Conservation (phyloP, 306 rosid species). For the apple (Malus domestica) region ASM211411v1 NC_041800.1:28349233-28349732, state of each 20-base stretch:
- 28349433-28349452: constrained; percentile 27
- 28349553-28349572: constrained; percentile 78
- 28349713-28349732: constrained; percentile 23
- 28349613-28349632: constrained; percentile 23
- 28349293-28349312: constrained; percentile 34
- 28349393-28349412: background rate
- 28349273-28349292: constrained; percentile 31
- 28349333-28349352: background rate
- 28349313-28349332: background rate
- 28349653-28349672: constrained; percentile 29
- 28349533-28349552: constrained; percentile 53
- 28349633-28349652: background rate
- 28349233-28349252: constrained; percentile 81
- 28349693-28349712: constrained; percentile 19
- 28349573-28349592: constrained; percentile 37
- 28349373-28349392: constrained; percentile 10
- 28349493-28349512: constrained; percentile 16
- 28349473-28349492: constrained; percentile 38
- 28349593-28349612: constrained; percentile 23
- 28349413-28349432: background rate
- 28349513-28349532: constrained; percentile 49
- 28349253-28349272: constrained; percentile 26
- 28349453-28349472: constrained; percentile 58
- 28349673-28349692: constrained; percentile 21
- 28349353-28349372: background rate